Base-by-base conservation (phyloP, 108 stramenopile species). In the Skeletonema tropicum region DNA sequence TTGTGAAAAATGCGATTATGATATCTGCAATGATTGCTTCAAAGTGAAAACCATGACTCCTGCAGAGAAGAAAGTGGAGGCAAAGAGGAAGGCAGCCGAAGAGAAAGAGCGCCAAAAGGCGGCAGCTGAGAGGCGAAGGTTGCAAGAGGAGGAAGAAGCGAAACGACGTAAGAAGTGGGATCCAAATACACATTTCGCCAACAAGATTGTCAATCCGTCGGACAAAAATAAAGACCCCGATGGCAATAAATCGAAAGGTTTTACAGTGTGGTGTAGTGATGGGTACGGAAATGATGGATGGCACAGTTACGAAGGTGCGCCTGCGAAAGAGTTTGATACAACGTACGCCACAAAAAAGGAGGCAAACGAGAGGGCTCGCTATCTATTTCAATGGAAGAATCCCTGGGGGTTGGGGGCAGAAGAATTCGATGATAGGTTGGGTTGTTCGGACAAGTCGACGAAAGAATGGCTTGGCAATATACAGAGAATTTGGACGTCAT, bases 281-380 rank as follows among this genome's bases (percentile, higher is more conserved):
- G 74, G 74, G 17, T 74, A 74, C 33, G 73, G 49, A n/a, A 25
- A 74, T 74, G 74, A 74, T 69, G 74, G 74, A 3, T 74, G 66
- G 66, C 66, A 74, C 17, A 39, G 38, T 19, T 74, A 74, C 32
- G 74, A 58, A 41, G 74, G 74, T 6, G 31, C 66, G 5, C 74
- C 74, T 23, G 55, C 39, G 5, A 74, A 74, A 42, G 67, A 68
- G 6, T 74, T 68, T 41, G 74, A 74, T 21, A 30, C 74, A n/a
- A 68, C 67, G 15, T 74, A 32, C 21, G 62, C 74, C 30, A 74
- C 74, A 26, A 74, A 68, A 12, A 39, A 64, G 13, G 62, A 74
- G 6, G 74, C 74, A 13, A 74, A 74, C 45, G 67, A 26, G 3
- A 68, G 74, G 39, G 74, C 74, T 29, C 67, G 68, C 5, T 74